These are phyloP conservation scores for Daucus carota DNA, from an alignment of 129 eudicot species.

Conservation along the genomic window DNA sequence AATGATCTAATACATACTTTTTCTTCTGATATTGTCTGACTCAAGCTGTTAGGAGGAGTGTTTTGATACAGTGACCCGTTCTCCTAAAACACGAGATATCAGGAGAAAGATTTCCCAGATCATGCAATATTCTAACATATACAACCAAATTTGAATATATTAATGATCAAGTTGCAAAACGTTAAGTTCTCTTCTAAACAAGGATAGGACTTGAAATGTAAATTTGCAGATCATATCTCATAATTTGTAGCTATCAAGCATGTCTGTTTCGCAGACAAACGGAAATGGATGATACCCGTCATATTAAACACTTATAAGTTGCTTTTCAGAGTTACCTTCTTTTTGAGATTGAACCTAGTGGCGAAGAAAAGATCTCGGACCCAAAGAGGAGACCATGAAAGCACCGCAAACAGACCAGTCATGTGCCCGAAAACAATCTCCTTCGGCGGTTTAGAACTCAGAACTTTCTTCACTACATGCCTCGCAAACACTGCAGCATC, in stretches of 20 bases:
- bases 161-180: too few relatives aligned
- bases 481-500: constrained; percentile 56
- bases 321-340: constrained; percentile 20
- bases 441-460: constrained; percentile 57
- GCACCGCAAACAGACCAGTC: constrained; percentile 52
- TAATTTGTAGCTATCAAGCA: neutral
- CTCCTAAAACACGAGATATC: too few relatives aligned
- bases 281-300: neutral
- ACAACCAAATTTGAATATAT: too few relatives aligned
- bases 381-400: constrained; percentile 68
- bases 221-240: neutral
- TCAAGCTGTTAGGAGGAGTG: too few relatives aligned
- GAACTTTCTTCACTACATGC: constrained; percentile 51
- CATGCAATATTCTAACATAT: too few relatives aligned
- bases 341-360: constrained; percentile 41
- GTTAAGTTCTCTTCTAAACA: too few relatives aligned
- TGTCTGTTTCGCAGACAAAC: neutral
- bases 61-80: too few relatives aligned
- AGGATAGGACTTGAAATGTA: too few relatives aligned
- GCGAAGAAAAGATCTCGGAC: constrained; percentile 57
- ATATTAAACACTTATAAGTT: neutral
- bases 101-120: too few relatives aligned
- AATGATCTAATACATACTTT: too few relatives aligned
- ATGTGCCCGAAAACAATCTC: constrained; percentile 57
- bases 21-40: too few relatives aligned